Evolutionary conservation across 2,329 filamentous ascomycete species (phyloP).

Genomic region (Daldinia eschscholtzii): DNA sequence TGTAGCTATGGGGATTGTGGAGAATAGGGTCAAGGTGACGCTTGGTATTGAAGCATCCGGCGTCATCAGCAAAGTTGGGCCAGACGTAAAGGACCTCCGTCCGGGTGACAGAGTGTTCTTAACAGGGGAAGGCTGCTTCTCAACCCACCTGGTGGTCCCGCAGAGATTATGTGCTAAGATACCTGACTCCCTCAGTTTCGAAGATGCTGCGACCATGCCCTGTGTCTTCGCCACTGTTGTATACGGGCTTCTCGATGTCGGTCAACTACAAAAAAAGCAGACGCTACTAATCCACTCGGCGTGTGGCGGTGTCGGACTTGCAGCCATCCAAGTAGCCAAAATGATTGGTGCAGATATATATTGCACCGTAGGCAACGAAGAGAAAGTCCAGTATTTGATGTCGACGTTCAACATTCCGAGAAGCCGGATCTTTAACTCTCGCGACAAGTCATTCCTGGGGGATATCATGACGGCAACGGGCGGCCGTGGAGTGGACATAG

Average conservation of each 20-base stretch:
- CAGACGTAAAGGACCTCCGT: neutral
- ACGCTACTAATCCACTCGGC: slow-evolving; percentile 38
- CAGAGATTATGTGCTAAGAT: neutral
- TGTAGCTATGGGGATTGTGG: neutral
- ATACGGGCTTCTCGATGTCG: neutral
- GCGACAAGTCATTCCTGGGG: neutral
- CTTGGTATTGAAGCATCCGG: neutral
- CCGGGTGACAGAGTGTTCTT: neutral
- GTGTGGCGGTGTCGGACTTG: slow-evolving; percentile 35
- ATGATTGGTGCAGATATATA: slow-evolving; percentile 2
- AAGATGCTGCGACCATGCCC: slow-evolving; percentile 35
- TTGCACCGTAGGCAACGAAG: slow-evolving; percentile 38
- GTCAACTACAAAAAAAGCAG: slow-evolving; percentile 18
- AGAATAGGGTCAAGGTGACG: neutral
- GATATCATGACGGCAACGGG: neutral
- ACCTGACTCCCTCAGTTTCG: slow-evolving; percentile 25
- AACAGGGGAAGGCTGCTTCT: neutral
- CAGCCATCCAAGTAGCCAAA: slow-evolving; percentile 26
- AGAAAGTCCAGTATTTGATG: neutral
- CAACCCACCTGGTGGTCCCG: neutral
- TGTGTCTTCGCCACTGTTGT: slow-evolving; percentile 33
- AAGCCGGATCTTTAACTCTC: neutral
- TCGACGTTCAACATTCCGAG: neutral
- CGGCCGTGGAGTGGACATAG: neutral
- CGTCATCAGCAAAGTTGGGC: neutral